Conservation (phyloP, 164 flowering plant species). For the Dillenia turbinata region DNA sequence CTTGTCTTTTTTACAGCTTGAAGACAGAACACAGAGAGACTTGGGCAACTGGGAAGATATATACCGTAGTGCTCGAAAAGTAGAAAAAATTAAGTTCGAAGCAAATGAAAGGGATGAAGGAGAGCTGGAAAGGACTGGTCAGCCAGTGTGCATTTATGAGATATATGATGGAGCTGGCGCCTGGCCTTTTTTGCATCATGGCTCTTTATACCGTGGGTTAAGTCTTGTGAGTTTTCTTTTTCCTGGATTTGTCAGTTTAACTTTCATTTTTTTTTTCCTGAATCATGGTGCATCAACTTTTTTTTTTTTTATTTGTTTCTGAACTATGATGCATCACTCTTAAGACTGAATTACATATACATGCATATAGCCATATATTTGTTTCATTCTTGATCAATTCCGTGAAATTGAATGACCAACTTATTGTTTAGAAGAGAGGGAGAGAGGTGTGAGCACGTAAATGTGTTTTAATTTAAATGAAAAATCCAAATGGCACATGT, state of each 20-base stretch:
- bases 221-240: constrained; percentile 71
- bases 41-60: constrained; percentile 78
- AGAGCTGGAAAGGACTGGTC: constrained; percentile 96
- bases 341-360: too few relatives aligned
- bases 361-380: too few relatives aligned
- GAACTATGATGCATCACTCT: too few relatives aligned
- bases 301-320: too few relatives aligned
- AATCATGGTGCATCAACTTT: neutral
- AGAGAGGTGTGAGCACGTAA: too few relatives aligned
- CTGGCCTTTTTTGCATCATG: constrained; percentile 92
- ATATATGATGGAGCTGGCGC: constrained; percentile 80
- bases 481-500: too few relatives aligned
- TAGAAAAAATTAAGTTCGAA: constrained; percentile 79
- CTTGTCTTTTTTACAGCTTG: constrained; percentile 46
- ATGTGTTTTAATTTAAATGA: too few relatives aligned
- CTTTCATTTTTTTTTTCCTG: neutral
- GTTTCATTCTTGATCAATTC: too few relatives aligned
- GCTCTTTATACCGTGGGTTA: constrained; percentile 93
- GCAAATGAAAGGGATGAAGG: constrained; percentile 95
- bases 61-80: constrained; percentile 76
- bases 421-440: too few relatives aligned
- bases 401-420: too few relatives aligned
- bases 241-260: neutral
- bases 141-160: constrained; percentile 87
- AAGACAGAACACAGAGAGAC: constrained; percentile 72